Evolutionary conservation across 2,329 filamentous ascomycete genomes (phyloP), one percentile per base, ranked within the genome.

Genomic region (Berkeleyomyces rouxiae): DNA sequence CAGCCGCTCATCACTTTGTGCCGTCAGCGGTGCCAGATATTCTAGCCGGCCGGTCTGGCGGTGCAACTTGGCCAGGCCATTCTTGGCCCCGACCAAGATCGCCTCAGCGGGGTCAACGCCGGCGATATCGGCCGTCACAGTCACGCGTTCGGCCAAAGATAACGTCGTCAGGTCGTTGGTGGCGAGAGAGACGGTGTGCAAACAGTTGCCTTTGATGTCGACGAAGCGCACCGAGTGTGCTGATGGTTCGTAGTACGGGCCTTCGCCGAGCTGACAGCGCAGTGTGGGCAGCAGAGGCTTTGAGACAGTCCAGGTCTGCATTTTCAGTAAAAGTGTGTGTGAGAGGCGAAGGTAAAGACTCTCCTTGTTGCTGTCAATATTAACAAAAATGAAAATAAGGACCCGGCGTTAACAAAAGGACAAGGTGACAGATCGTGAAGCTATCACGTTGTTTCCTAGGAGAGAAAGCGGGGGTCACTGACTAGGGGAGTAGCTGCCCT

Each of bases 61-160:
- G 71, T 95, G 82, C 67, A 92, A 79, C 61, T 88, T 77, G n/a
- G 88, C 90, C 68, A 88, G 82, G 65, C 90, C 90, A 71, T 85
- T 81, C 76, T 96, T 95, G 70, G 87, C 83, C 53, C 85, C 90
- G 67, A 92, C 81, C 63, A 89, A 76, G 71, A 96, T 85, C 70
- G 84, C 82, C 59, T 87, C 76, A 58, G 70, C 71, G 3, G 81
- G 76, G 70, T 84, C 79, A 58, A 77, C 75, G 65, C 86, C 82
- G 66, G 83, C 80, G 67, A 96, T 88, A 72, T 96, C 86, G 61
- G 86, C 87, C 47, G 91, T 96, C 55, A 89, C 85, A 33, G 80
- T 82, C 63, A 80, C 74, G 36, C 77, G 76, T 66, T 76, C 75
- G 70, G 81, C 77, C 47, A 85, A 73, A 70, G 83, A 76, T 44